Percentiles rank a stretch among this genome's conserved stretches.
phyloP scores from a whole-genome alignment of 2,329 filamentous ascomycete species.

The Trichoderma semiorbis region DNA sequence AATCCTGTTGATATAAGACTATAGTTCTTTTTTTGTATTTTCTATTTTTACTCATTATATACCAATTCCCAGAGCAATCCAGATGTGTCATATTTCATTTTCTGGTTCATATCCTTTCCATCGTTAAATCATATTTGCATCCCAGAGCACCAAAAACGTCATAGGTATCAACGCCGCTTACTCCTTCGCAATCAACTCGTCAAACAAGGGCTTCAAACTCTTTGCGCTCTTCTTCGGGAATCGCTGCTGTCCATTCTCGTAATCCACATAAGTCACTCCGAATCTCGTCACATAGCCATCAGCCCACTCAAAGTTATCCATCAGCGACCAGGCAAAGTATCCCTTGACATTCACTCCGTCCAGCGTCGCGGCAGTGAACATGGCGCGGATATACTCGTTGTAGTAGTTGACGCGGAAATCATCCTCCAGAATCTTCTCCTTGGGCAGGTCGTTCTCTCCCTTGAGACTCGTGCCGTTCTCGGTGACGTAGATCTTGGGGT shows the following conservation, averaged over 20 bases:
- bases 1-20: not conserved
- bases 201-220: slow-evolving; percentile 68
- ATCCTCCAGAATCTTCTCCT: slow-evolving; percentile 71
- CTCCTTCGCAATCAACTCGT: slow-evolving; percentile 58
- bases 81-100: not conserved
- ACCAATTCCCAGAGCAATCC: not conserved
- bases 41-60: not conserved
- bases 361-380: slow-evolving; percentile 67
- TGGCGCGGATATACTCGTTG: slow-evolving; percentile 68
- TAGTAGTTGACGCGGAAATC: slow-evolving; percentile 81
- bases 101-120: not conserved
- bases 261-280: slow-evolving; percentile 81
- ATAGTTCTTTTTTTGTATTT: not conserved
- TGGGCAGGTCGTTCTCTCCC: slow-evolving; percentile 72
- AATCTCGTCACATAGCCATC: slow-evolving; percentile 86
- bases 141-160: not conserved
- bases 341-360: slow-evolving; percentile 77
- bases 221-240: slow-evolving; percentile 81
- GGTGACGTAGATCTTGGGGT: slow-evolving; percentile 79
- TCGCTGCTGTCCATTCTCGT: slow-evolving; percentile 72
- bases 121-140: not conserved
- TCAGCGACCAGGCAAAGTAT: slow-evolving; percentile 83
- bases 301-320: slow-evolving; percentile 94
- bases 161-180: not conserved
- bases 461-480: slow-evolving; percentile 86